phyloP scores from a whole-genome alignment of 2,329 filamentous ascomycete genomes.

The Colletotrichum sp. region DNA sequence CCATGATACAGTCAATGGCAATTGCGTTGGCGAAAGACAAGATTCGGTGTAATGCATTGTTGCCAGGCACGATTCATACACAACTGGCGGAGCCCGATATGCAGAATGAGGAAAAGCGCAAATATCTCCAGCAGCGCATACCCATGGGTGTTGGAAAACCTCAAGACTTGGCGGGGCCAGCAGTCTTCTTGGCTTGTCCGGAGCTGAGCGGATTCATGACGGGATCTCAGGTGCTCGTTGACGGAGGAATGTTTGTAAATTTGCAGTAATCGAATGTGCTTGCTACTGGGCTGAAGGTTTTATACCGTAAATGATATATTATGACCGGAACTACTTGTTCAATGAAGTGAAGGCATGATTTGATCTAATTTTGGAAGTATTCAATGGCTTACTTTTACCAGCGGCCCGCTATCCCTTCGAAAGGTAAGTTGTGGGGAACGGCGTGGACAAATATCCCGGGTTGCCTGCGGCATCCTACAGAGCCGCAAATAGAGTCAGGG shows the following conservation, averaged over 20 bases:
- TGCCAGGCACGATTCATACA: slow-evolving; percentile 74
- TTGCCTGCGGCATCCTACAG: background rate
- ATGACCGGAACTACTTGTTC: background rate
- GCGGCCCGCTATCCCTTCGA: background rate
- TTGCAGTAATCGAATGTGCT: slow-evolving; percentile 55
- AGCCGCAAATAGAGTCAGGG: background rate
- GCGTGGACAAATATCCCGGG: background rate
- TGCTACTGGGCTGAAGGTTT: background rate
- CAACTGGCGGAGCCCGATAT: slow-evolving; percentile 74
- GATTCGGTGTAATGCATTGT: slow-evolving; percentile 72
- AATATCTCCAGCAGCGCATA: slow-evolving; percentile 71
- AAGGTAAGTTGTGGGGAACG: background rate
- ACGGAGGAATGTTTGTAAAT: slow-evolving; percentile 78
- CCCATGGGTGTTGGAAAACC: slow-evolving; percentile 68
- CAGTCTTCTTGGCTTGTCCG: slow-evolving; percentile 72
- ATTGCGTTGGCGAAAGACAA: slow-evolving; percentile 69
- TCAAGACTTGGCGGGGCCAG: slow-evolving; percentile 71
- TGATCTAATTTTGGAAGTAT: background rate
- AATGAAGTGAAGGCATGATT: background rate
- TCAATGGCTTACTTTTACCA: background rate
- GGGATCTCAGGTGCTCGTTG: slow-evolving; percentile 73
- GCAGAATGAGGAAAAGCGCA: slow-evolving; percentile 65
- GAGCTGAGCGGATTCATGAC: slow-evolving; percentile 71
- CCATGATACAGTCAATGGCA: slow-evolving; percentile 72
- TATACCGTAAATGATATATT: background rate